Conservation (phyloP, 2,329 filamentous ascomycete genomes). For the Diaporthe vaccinii region DNA sequence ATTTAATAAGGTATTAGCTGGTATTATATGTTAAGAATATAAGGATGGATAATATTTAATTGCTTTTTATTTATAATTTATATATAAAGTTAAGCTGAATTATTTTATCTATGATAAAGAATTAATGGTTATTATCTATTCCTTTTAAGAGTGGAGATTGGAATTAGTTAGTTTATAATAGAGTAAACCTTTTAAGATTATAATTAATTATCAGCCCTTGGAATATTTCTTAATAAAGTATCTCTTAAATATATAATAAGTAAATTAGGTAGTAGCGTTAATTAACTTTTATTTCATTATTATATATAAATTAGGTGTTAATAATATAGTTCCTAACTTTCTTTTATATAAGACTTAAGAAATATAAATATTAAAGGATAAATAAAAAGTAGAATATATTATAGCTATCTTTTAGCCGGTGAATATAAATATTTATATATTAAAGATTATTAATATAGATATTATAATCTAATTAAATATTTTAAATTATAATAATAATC, state of each 20-base stretch:
- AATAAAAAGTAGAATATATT: neutral
- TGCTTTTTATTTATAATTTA: neutral
- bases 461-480: neutral
- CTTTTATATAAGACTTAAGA: neutral
- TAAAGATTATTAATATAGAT: neutral
- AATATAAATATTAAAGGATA: neutral
- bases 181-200: neutral
- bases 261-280: neutral
- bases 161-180: neutral
- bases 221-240: neutral
- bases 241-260: neutral
- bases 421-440: neutral
- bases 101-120: conserved; percentile 21
- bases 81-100: neutral
- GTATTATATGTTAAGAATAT: neutral
- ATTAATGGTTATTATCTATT: neutral
- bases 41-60: neutral
- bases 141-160: neutral
- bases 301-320: conserved; percentile 2
- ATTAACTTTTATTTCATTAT: neutral
- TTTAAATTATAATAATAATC: neutral
- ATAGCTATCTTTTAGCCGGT: neutral
- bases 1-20: neutral
- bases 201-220: neutral
- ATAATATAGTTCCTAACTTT: neutral